Percentiles rank a stretch among this genome's conserved stretches.
Evolutionary conservation across 257 asterid species (phyloP).

Genomic region (Striga asiatica): DNA sequence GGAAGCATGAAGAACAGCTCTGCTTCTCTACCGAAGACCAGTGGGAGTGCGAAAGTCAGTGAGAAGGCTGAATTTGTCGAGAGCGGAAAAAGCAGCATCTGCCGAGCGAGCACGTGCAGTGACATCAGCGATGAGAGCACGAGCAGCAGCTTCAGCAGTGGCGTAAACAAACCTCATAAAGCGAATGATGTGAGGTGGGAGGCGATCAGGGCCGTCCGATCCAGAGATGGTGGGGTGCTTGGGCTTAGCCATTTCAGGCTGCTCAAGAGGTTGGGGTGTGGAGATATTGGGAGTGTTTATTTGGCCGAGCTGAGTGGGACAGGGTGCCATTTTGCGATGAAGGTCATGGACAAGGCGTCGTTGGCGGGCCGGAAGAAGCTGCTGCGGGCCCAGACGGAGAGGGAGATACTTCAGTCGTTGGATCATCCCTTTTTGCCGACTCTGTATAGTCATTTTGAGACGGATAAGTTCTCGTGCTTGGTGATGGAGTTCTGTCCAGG

Average conservation of each 20-base stretch:
- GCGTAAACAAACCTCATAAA: slow-evolving; percentile 45
- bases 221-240: slow-evolving; percentile 32
- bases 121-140: slow-evolving; percentile 44
- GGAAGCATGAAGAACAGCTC: slow-evolving; percentile 27
- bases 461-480: slow-evolving; percentile 42
- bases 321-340: slow-evolving; percentile 41
- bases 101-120: slow-evolving; percentile 39
- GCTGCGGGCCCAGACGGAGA: slow-evolving; percentile 46
- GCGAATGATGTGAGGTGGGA: slow-evolving; percentile 41
- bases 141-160: slow-evolving; percentile 46
- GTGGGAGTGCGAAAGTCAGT: slow-evolving; percentile 20
- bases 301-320: slow-evolving; percentile 42
- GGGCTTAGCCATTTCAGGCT: slow-evolving; percentile 46
- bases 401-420: slow-evolving; percentile 40
- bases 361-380: slow-evolving; percentile 46
- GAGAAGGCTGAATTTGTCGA: slow-evolving; percentile 32
- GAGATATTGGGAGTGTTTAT: slow-evolving; percentile 51
- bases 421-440: slow-evolving; percentile 57
- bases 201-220: slow-evolving; percentile 35
- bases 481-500: slow-evolving; percentile 51
- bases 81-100: slow-evolving; percentile 37
- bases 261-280: slow-evolving; percentile 44
- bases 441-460: slow-evolving; percentile 36
- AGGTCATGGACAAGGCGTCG: slow-evolving; percentile 43
- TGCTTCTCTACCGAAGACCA: slow-evolving; percentile 6